Evolutionary conservation across 2,329 filamentous ascomycete species (phyloP), one percentile per base, ranked within the genome.

Genomic region (Talaromyces verruculosus): DNA sequence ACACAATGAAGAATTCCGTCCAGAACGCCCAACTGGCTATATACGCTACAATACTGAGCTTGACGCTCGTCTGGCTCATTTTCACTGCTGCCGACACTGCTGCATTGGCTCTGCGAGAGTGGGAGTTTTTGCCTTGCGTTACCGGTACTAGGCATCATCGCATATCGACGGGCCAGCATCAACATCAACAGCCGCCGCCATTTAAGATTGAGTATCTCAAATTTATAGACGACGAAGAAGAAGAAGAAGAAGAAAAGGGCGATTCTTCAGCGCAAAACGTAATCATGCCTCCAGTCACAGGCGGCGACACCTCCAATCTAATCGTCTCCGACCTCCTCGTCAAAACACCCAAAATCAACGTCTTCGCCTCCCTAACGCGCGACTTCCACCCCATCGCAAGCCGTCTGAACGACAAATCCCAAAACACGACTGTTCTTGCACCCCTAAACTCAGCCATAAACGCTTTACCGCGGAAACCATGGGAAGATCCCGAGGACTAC

Each of bases 251-350:
- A 41, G 39, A 47, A 17, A 7, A 51, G 25, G 25, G 15, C 5
- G 41, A 13, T 25, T 11, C 59, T 35, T 39, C 59, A 10, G 3
- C 49, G 17, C 49, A 63, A 55, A 58, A 51, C 30, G 65, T 72
- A 25, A 60, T 68, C 33, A 72, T 75, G 63, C 71, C 74, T 33
- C 67, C 69, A 45, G 66, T 47, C 22, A 30, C 47, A n/a, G 57
- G 47, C 35, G 57, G 37, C 41, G 41, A 51, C 3, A 59, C 35
- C 37, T 61, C 68, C 17, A 82, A 82, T 59, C 85, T 94, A 37
- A 87, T 92, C 67, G 87, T 98, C 65, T 91, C 90, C 49, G 94
- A 98, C 78, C 89, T 97, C 39, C 88, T 97, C 69, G 90, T 91
- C 45, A 89, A 89, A 70, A 88, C 92, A 64, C 88, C 91, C 71